Evolutionary conservation across 768 basidiomycete species (phyloP), one percentile per base, ranked within the genome.

Genomic region (Candolleomyces efflorescens): DNA sequence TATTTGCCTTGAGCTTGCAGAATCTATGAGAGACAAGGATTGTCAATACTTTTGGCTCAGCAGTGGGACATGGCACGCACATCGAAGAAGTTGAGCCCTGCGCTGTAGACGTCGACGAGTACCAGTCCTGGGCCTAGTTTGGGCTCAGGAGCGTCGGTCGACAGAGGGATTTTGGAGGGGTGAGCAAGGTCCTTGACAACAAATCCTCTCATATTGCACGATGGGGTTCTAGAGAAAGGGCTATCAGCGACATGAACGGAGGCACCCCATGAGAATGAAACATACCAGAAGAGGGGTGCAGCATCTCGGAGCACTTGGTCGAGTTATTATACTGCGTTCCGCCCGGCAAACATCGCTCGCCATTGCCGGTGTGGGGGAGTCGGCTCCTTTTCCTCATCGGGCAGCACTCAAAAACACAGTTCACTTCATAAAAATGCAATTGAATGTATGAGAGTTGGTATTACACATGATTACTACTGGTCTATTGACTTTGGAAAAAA

Each of bases 1-100:
- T 96, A 90, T 75, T 90, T 94, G 49, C 94, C 94, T 71, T 94
- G 92, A 0, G 85, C 76, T 74, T 94, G 92, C 24, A 96, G 74
- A 61, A 93, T 92, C 85, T 90, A 38, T n/a, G 51, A 2, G 37
- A 61, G 18, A 53, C 20, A 60, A 71, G 56, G 48, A 45, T 63
- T 20, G 46, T 17, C 6, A 10, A 3, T 39, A 13, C 1, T 24
- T 26, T 7, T 45, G 7, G 41, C 24, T 26, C 10, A 45, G 20
- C 22, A 41, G 52, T 23, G 45, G 39, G 55, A 20, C n/a, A n/a
- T 54, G 22, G 65, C 73, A 50, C 64, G 17, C n/a, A 85, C 84
- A 65, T 86, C 84, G 67, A 91, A 91, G 73, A 89, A 92, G 68
- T 92, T 92, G 46, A 92, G 76, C 3, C 82, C 86, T 15, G 87